Evolutionary conservation across 1,139 yeast genomes (phyloP), one percentile per base, ranked within the genome.

Genomic region (Saccharomyces hybrid): DNA sequence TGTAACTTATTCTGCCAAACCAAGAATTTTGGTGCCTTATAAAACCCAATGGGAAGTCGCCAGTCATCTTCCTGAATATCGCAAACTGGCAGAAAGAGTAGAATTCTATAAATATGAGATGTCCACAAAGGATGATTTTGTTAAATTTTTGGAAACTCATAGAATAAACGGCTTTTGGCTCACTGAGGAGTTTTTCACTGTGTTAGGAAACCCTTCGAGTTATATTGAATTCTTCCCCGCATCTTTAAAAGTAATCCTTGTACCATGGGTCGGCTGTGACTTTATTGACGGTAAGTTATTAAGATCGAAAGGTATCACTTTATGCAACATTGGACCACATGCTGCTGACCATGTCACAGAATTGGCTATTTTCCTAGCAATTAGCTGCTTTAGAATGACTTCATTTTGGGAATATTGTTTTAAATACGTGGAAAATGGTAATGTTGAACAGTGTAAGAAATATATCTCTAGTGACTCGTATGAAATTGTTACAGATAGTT

Each of bases 291-390:
- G 77, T 3, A 72, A 66, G 9, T 67, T 64, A 19, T 59, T 81
- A 26, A 66, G 61, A 42, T 49, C 68, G 34, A 70, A 72, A 27
- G 78, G 78, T n/a, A 79, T 87, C 42, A 63, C 72, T 4, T 73
- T 87, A 55, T 81, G 88, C 59, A 84, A 88, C 67, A 83, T 82
- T 19, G 89, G 90, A 0, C 78, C 86, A 4, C 71, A 76, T 48
- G 82, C 88, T 0, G 80, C 85, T 3, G 80, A 75, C 51, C 84
- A 86, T 7, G 96, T 87, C 23, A 89, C 95, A 1, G 96, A 88
- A 62, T 70, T 83, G 57, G 95, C 84, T 0, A 71, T 86, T 50
- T 79, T 76, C 63, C 76, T 84, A 61, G 72, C 88, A 0, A 69
- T 87, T 57, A 75, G 80, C 42, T 78, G 84, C 32, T 85, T 84